phyloP scores from a whole-genome alignment of 1,284 basidiomycete genomes.

The Ustilago shanxiensis region DNA sequence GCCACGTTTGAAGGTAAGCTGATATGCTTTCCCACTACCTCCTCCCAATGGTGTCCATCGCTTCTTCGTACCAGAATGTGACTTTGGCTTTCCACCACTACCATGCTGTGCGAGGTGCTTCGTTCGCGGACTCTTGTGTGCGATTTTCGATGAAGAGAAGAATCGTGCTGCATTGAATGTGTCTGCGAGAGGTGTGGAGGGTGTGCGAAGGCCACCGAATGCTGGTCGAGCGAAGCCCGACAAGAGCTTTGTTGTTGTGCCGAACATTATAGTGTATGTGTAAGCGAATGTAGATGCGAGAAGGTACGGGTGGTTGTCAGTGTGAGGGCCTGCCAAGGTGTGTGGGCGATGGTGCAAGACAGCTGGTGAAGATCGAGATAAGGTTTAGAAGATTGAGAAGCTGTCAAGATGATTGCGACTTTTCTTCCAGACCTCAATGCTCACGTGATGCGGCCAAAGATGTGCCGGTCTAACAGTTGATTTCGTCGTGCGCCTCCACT shows the following conservation, averaged over 20 bases:
- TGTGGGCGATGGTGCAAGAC: background rate
- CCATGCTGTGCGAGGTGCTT: slow-evolving; percentile 53
- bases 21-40: slow-evolving; percentile 50
- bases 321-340: background rate
- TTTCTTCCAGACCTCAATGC: slow-evolving; percentile 24
- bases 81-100: slow-evolving; percentile 53
- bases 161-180: slow-evolving; percentile 1
- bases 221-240: slow-evolving; percentile 26
- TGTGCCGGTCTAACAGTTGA: slow-evolving; percentile 14
- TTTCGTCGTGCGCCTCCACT: slow-evolving; percentile 17
- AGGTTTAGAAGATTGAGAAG: slow-evolving; percentile 2
- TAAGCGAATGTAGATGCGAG: background rate
- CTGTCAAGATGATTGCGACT: slow-evolving; percentile 27
- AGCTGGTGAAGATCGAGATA: slow-evolving; percentile 4
- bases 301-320: background rate
- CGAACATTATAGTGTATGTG: slow-evolving; percentile 24
- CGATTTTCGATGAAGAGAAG: slow-evolving; percentile 23
- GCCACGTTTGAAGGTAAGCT: slow-evolving; percentile 55
- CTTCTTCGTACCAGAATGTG: slow-evolving; percentile 63
- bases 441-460: slow-evolving; percentile 28
- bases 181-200: slow-evolving; percentile 4
- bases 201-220: slow-evolving; percentile 18
- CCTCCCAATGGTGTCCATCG: slow-evolving; percentile 56
- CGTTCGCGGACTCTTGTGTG: slow-evolving; percentile 31
- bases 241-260: slow-evolving; percentile 26